phyloP scores from a whole-genome alignment of 2,329 filamentous ascomycete species.

The Scedosporium apiospermum region DNA sequence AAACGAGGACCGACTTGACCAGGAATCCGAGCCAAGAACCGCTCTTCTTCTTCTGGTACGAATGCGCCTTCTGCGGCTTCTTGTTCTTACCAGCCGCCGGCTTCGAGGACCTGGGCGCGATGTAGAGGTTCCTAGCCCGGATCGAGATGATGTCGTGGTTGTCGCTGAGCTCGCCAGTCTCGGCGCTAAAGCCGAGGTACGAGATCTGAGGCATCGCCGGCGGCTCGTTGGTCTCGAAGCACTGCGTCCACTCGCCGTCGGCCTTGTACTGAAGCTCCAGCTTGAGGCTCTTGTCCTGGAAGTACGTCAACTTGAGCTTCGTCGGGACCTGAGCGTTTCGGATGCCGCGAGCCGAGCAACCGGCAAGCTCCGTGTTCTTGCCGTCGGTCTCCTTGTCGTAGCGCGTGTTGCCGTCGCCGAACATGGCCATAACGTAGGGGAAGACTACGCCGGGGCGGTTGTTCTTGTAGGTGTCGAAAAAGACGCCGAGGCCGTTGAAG shows the following conservation, averaged over 20 bases:
- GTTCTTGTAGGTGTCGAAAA: slow-evolving; percentile 99
- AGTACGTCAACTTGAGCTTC: slow-evolving; percentile 84
- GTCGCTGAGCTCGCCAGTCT: slow-evolving; percentile 93
- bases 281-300: slow-evolving; percentile 86
- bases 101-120: slow-evolving; percentile 33
- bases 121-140: slow-evolving; percentile 81
- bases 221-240: slow-evolving; percentile 66
- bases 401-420: slow-evolving; percentile 76
- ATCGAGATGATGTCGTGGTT: slow-evolving; percentile 95
- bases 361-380: slow-evolving; percentile 84
- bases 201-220: slow-evolving; percentile 70
- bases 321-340: slow-evolving; percentile 72
- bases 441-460: slow-evolving; percentile 92
- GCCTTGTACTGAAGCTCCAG: slow-evolving; percentile 92
- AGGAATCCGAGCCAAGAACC: slow-evolving; percentile 56
- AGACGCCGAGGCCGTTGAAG: slow-evolving; percentile 91
- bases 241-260: slow-evolving; percentile 78
- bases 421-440: slow-evolving; percentile 97
- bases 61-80: slow-evolving; percentile 7
- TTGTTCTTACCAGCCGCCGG: slow-evolving; percentile 24
- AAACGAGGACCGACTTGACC: slow-evolving; percentile 73
- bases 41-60: slow-evolving; percentile 23
- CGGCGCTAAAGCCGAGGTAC: slow-evolving; percentile 70
- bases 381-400: slow-evolving; percentile 96
- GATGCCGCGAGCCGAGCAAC: slow-evolving; percentile 88